Evolutionary conservation across 2,329 filamentous ascomycete genomes (phyloP).

Genomic region (Ophiostoma montium): DNA sequence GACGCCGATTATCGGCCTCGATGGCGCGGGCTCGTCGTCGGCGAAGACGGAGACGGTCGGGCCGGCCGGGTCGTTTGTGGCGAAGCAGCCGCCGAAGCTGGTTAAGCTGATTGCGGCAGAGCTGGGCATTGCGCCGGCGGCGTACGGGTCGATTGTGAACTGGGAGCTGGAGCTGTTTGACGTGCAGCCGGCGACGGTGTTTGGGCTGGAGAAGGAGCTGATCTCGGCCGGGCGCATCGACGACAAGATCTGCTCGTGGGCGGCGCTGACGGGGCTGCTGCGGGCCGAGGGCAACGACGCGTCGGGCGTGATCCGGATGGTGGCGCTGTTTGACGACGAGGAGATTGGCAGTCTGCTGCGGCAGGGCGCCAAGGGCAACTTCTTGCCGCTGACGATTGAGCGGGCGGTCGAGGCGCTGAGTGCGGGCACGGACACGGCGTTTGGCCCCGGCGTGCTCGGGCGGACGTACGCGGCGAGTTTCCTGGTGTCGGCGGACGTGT

Average conservation of each 20-base stretch:
- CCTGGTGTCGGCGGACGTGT: slow-evolving; percentile 84
- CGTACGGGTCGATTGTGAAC: slow-evolving; percentile 66
- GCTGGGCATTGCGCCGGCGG: slow-evolving; percentile 49
- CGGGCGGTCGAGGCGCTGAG: slow-evolving; percentile 61
- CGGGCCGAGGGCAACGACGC: slow-evolving; percentile 37
- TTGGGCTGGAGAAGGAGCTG: slow-evolving; percentile 80
- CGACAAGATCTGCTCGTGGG: slow-evolving; percentile 94
- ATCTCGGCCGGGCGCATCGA: slow-evolving; percentile 93
- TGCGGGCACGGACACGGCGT: slow-evolving; percentile 22
- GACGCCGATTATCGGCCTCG: slow-evolving; percentile 84
- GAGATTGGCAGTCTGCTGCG: slow-evolving; percentile 86
- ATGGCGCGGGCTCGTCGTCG: slow-evolving; percentile 47
- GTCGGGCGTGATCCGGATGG: slow-evolving; percentile 68
- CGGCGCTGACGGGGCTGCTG: slow-evolving; percentile 72
- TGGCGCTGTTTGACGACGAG: slow-evolving; percentile 93
- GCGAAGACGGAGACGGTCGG: slow-evolving; percentile 34
- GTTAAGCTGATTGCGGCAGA: slow-evolving; percentile 70
- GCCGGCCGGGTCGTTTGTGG: slow-evolving; percentile 56
- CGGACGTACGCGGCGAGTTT: slow-evolving; percentile 87
- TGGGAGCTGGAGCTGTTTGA: slow-evolving; percentile 98
- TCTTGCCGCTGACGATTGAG: slow-evolving; percentile 68
- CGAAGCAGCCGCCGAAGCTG: slow-evolving; percentile 72
- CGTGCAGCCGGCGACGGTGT: slow-evolving; percentile 67
- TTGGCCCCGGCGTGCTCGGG: slow-evolving; percentile 50
- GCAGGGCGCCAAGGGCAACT: slow-evolving; percentile 82